Conservation (phyloP, 169 alveolate species). For the Theileria annulata region DNA sequence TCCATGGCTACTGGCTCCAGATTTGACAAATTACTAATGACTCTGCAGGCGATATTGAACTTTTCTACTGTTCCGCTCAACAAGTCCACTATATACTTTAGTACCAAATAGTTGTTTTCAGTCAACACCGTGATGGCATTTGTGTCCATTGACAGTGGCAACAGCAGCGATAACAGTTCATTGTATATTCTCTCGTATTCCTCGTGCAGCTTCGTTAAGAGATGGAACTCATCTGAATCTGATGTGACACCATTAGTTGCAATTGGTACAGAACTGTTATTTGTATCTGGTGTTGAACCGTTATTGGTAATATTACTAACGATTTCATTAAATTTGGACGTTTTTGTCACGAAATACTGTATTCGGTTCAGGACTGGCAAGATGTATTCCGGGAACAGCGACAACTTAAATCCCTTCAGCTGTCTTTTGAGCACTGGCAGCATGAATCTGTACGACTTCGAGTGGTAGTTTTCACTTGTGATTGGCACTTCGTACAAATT, state of each 20-base stretch:
- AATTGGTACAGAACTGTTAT: neutral
- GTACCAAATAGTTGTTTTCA: conserved; percentile 30
- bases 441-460: conserved; percentile 49
- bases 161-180: conserved; percentile 12
- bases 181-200: conserved; percentile 36
- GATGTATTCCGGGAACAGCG: conserved; percentile 23
- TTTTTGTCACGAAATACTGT: conserved; percentile 11
- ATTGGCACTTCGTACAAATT: conserved; percentile 46
- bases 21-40: conserved; percentile 15
- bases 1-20: conserved; percentile 33
- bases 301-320: conserved; percentile 4
- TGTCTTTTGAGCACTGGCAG: conserved; percentile 57
- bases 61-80: conserved; percentile 31
- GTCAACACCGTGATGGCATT: conserved; percentile 28
- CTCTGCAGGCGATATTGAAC: conserved; percentile 26
- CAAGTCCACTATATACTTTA: conserved; percentile 40
- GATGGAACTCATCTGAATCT: neutral
- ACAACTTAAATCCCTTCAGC: conserved; percentile 37
- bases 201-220: neutral
- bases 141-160: conserved; percentile 28
- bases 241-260: neutral
- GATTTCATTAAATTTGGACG: conserved; percentile 15
- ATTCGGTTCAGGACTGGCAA: conserved; percentile 41
- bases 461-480: conserved; percentile 36
- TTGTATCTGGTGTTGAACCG: neutral